Conservation (phyloP, 23 red algal genomes). For the Gracilaria domingensis region DNA sequence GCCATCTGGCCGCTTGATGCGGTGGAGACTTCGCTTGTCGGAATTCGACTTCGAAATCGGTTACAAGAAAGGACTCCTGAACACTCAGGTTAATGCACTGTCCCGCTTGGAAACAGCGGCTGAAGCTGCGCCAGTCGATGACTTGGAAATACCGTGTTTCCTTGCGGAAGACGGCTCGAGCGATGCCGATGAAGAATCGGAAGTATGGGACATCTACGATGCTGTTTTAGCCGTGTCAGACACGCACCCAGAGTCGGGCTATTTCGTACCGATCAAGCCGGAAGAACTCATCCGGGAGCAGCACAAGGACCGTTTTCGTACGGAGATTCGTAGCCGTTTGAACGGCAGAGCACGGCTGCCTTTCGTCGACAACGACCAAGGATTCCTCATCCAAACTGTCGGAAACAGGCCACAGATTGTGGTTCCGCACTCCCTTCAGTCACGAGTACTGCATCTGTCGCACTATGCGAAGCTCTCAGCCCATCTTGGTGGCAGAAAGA, state of each 20-base stretch:
- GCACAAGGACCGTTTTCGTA: neutral
- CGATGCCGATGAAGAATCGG: neutral
- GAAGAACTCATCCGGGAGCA: slow-evolving; percentile 42
- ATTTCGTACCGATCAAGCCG: slow-evolving; percentile 19
- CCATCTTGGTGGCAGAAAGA: slow-evolving; percentile 14
- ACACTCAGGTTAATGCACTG: slow-evolving; percentile 23
- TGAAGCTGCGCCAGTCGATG: neutral
- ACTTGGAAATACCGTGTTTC: slow-evolving; percentile 24
- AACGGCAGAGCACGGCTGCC: neutral
- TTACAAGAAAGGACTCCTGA: neutral
- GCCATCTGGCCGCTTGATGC: neutral
- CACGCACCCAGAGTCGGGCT: neutral
- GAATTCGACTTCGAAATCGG: neutral
- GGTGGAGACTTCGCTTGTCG: neutral
- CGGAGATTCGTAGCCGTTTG: neutral
- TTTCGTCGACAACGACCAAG: slow-evolving; percentile 7
- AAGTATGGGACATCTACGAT: neutral
- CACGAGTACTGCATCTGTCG: neutral
- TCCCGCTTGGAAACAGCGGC: neutral
- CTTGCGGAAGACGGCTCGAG: neutral
- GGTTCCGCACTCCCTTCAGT: slow-evolving; percentile 19
- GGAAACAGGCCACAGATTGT: slow-evolving; percentile 5
- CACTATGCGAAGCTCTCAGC: slow-evolving; percentile 5
- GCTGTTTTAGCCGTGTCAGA: neutral
- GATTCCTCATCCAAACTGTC: neutral